Evolutionary conservation across 495 filamentous ascomycete species (phyloP).

Genomic region (Apodospora peruviana): DNA sequence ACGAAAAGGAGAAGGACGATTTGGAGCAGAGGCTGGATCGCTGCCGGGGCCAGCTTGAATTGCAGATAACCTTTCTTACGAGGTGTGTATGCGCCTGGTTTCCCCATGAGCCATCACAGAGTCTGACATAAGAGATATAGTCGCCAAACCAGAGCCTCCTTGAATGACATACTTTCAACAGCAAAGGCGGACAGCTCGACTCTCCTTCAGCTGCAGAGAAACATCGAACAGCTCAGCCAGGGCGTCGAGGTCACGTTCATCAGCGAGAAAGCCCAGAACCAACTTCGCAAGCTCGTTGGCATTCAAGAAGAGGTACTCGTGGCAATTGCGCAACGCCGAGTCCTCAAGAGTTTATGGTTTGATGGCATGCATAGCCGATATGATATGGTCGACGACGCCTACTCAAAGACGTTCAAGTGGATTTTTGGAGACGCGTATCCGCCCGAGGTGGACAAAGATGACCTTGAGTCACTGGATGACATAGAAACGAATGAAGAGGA

Average conservation of each 20-base stretch:
- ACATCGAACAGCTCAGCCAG: not conserved
- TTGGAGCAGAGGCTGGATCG: conserved; percentile 17
- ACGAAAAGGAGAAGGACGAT: conserved; percentile 15
- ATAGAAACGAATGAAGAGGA: not conserved
- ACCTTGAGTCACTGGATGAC: too few species aligned
- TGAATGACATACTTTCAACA: not conserved
- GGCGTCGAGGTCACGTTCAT: not conserved
- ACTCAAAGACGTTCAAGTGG: conserved; percentile 9
- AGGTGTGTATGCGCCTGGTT: not conserved
- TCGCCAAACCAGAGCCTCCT: not conserved
- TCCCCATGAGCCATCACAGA: too few species aligned
- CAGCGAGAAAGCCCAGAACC: not conserved
- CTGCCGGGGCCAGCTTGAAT: conserved; percentile 4
- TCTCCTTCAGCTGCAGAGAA: not conserved
- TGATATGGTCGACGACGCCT: conserved; percentile 5
- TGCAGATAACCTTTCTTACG: conserved; percentile 1
- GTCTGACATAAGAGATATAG: not conserved
- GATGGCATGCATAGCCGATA: conserved; percentile 13
- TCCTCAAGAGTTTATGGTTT: conserved; percentile 17
- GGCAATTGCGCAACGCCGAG: conserved; percentile 1
- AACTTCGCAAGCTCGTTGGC: conserved; percentile 7
- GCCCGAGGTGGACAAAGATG: not conserved
- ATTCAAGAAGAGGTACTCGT: not conserved
- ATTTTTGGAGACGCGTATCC: conserved; percentile 1
- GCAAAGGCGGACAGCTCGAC: not conserved